A percentile compares a stretch with the other conserved stretches of the same genome.
phyloP scores from a whole-genome alignment of 352 stramenopile genomes.

The Globisporangium iwayamae region DNA sequence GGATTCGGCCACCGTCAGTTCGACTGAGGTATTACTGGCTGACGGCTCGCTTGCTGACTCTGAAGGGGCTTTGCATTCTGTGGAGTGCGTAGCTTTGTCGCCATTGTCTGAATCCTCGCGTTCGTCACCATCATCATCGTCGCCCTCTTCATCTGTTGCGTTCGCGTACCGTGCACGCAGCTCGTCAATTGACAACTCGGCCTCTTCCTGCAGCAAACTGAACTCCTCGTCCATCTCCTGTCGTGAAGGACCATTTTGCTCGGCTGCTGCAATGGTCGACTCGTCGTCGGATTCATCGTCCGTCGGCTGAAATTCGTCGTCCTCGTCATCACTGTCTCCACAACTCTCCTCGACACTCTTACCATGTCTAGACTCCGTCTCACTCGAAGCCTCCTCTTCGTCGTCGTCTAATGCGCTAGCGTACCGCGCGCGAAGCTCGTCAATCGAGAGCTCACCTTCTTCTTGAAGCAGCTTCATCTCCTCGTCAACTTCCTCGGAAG shows the following conservation, averaged over 20 bases:
- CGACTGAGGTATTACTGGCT: background rate
- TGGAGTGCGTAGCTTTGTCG: background rate
- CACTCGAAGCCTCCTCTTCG: constrained; percentile 31
- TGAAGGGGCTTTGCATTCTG: background rate
- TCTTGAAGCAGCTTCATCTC: constrained; percentile 87
- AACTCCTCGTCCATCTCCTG: constrained; percentile 64
- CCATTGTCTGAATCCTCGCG: background rate
- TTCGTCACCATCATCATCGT: background rate
- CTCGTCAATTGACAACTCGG: constrained; percentile 87
- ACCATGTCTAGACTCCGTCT: background rate
- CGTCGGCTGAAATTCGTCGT: constrained; percentile 21
- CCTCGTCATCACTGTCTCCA: constrained; percentile 11
- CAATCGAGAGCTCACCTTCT: constrained; percentile 92
- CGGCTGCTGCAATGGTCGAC: constrained; percentile 80
- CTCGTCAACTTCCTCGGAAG: constrained; percentile 48
- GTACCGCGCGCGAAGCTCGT: constrained; percentile 69
- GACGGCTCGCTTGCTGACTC: background rate
- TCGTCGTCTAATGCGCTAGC: constrained; percentile 24
- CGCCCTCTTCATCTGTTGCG: constrained; percentile 3
- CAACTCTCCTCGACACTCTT: background rate
- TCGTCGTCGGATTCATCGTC: constrained; percentile 56
- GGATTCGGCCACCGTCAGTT: background rate
- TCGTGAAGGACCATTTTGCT: constrained; percentile 28
- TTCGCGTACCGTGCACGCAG: constrained; percentile 63
- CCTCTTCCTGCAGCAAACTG: constrained; percentile 70